Percentiles rank a stretch among this genome's conserved stretches.
phyloP scores from a whole-genome alignment of 441 rosid genomes.

The Corymbia citriodora region DNA sequence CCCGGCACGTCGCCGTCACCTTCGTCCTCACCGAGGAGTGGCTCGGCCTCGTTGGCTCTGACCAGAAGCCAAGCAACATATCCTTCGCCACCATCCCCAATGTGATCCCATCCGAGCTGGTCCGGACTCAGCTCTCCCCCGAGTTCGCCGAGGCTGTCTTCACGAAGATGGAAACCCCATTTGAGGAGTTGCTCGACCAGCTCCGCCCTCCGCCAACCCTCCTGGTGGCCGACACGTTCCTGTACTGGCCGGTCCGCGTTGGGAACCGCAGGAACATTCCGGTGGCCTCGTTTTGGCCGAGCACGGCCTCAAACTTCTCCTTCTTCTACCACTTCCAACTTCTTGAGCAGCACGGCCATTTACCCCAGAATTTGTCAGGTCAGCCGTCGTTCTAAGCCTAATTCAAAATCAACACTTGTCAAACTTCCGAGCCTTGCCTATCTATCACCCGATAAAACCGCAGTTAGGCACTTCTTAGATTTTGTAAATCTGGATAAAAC shows the following conservation, averaged over 20 bases:
- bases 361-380: neutral
- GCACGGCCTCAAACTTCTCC: neutral
- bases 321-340: neutral
- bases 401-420: neutral
- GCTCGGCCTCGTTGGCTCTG: neutral
- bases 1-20: neutral
- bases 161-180: neutral
- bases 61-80: neutral
- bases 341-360: neutral
- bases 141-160: neutral
- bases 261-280: constrained; percentile 3
- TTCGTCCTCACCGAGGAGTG: neutral
- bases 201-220: neutral
- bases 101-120: neutral
- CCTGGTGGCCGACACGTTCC: neutral
- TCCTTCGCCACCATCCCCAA: neutral
- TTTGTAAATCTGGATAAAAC: neutral
- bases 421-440: neutral
- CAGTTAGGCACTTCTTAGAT: neutral
- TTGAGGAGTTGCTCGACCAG: constrained; percentile 1
- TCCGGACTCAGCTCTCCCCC: neutral
- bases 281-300: constrained; percentile 1
- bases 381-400: neutral
- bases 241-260: neutral
- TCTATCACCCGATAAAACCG: neutral